Evolutionary conservation across 371 early-diverging fungal genomes (phyloP).

Genomic region (Furculomyces boomerangus): DNA sequence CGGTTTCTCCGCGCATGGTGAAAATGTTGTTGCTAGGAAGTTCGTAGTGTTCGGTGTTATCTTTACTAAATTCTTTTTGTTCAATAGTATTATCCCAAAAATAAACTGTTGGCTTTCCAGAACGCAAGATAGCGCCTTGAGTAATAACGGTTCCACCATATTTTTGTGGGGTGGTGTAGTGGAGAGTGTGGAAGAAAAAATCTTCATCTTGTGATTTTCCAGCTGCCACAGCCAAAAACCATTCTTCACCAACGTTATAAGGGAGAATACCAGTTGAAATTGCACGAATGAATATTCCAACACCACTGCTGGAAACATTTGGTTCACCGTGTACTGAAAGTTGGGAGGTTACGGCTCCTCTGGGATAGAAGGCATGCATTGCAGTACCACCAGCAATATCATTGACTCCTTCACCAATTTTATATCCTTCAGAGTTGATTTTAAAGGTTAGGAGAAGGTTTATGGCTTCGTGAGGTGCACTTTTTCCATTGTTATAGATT

Average conservation of each 20-base stretch:
- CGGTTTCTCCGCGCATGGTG: constrained; percentile 55
- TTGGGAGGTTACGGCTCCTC: constrained; percentile 48
- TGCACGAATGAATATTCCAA: constrained; percentile 69
- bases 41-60: constrained; percentile 57
- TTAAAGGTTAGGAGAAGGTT: constrained; percentile 42
- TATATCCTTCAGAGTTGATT: constrained; percentile 49
- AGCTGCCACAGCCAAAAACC: constrained; percentile 67
- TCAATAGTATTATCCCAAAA: constrained; percentile 43
- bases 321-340: constrained; percentile 43
- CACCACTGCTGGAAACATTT: constrained; percentile 36
- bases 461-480: constrained; percentile 17
- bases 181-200: constrained; percentile 42
- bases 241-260: constrained; percentile 63
- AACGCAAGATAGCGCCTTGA: constrained; percentile 52
- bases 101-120: constrained; percentile 45
- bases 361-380: constrained; percentile 65
- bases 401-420: constrained; percentile 62
- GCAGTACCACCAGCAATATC: constrained; percentile 38
- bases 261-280: constrained; percentile 62
- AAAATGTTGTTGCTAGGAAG: constrained; percentile 52
- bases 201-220: constrained; percentile 6
- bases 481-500: constrained; percentile 15
- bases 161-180: constrained; percentile 62
- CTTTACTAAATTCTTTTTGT: constrained; percentile 21
- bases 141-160: constrained; percentile 47